phyloP scores from a whole-genome alignment of 2,329 filamentous ascomycete species.

The Daldinia sp. region DNA sequence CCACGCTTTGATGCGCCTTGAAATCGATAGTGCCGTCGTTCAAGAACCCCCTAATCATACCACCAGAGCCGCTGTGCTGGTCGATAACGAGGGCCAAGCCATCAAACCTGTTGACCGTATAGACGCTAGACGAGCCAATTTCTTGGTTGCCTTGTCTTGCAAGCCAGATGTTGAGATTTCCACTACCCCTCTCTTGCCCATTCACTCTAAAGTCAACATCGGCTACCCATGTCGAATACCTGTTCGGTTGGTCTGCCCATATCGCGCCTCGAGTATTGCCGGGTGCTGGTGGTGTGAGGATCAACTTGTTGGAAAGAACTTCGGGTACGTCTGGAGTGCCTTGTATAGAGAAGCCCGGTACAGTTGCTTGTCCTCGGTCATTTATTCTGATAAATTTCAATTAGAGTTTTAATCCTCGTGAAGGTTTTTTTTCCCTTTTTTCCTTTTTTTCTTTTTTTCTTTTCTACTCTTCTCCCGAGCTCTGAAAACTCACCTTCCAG shows the following conservation, averaged over 20 bases:
- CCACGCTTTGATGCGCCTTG: constrained; percentile 76
- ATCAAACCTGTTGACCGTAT: constrained; percentile 85
- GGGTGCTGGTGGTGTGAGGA: constrained; percentile 87
- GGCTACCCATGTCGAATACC: constrained; percentile 76
- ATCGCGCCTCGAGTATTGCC: constrained; percentile 85
- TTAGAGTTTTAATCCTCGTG: constrained; percentile 22
- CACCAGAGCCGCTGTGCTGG: constrained; percentile 77
- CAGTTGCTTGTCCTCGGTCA: constrained; percentile 59
- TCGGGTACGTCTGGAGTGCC: constrained; percentile 65
- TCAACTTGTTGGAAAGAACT: constrained; percentile 85
- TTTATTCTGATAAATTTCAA: constrained; percentile 64
- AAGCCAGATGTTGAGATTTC: constrained; percentile 95
- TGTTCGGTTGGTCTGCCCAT: constrained; percentile 74
- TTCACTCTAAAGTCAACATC: constrained; percentile 89
- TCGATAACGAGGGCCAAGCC: constrained; percentile 90
- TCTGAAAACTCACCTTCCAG: constrained; percentile 60
- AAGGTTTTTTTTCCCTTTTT: constrained; percentile 4
- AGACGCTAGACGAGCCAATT: constrained; percentile 79
- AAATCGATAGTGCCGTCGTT: constrained; percentile 90
- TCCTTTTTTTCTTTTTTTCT: background rate
- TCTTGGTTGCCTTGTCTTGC: constrained; percentile 71
- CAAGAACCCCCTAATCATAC: constrained; percentile 88
- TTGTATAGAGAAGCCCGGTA: constrained; percentile 64
- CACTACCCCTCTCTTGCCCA: constrained; percentile 83
- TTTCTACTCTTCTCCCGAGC: too few relatives aligned